Evolutionary conservation across 768 basidiomycete species (phyloP), one percentile per base, ranked within the genome.

Genomic region (Mycena venus): DNA sequence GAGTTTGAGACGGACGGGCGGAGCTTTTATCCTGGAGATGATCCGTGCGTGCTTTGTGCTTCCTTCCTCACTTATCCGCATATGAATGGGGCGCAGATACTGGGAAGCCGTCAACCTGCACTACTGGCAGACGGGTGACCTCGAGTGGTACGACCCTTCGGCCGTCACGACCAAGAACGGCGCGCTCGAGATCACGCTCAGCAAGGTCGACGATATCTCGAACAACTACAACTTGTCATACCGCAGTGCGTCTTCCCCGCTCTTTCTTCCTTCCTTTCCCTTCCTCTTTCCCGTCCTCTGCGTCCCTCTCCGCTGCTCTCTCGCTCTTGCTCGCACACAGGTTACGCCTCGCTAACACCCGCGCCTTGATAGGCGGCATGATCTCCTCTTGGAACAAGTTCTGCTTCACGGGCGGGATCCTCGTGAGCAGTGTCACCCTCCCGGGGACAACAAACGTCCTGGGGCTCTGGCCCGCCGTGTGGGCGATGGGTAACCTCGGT

Each of bases 91-190:
- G 31, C 55, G 42, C 62, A 62, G 70, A 4, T 96, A 38, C 36
- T 38, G 36, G 36, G 36, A 38, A 38, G 36, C 36, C 36, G 36
- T 4, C 36, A 38, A 38, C 36, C 36, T 38, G 36, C 36, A 38
- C 36, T 38, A 38, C 36, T 38, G 4, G 93, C 91, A 91, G 70
- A 68, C 94, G 5, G 90, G 90, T 72, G 92, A 95, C 78, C 73
- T 94, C 79, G 95, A 98, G 82, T 98, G 96, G 95, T 74, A 97
- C 81, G 93, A 94, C 76, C 96, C 96, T 0, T 90, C 85, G 34
- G 91, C 92, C 12, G 84, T 95, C 53, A 92, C 91, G 3, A 97
- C 96, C 12, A 80, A 82, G 55, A 87, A 89, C 76, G 96, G 96
- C 23, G 86, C 88, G 42, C 90, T 98, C 44, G 89, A 66, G 47